Base-by-base conservation (phyloP, 2,329 filamentous ascomycete species). In the Colletotrichum neosansevieriae region DNA sequence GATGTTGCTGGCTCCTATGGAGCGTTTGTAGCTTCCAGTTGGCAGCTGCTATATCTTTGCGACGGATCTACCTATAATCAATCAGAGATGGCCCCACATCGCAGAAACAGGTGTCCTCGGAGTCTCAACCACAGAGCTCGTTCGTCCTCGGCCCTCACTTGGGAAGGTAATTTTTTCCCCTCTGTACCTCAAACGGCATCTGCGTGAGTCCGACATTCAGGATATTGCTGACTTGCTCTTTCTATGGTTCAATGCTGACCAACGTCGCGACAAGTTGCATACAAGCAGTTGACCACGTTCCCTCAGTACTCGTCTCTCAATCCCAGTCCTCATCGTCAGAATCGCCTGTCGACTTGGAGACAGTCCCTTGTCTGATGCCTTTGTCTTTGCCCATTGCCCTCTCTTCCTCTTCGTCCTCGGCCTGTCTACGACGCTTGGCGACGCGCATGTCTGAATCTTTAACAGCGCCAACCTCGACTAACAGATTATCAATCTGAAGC, bases 391-490 rank as follows among this genome's bases (percentile, higher is more conserved):
- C 73, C 72, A 82, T 80, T 50, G 86, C 76, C 50, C 83, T 83
- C 72, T 89, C 86, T 73, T 91, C 86, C 72, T 88, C 85, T 54
- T 83, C 87, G 47, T 91, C 89, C 70, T 89, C 86, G 2, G 88
- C 86, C 13, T 84, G 84, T 71, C 86, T 83, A 74, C 85, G 85
- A 72, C 87, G 83, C 80, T 90, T 89, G 34, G 87, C 83, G 40
- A 98, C 84, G 62, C 96, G 89, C 79, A 93, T 87, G 77, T 99
- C 96, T 65, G 89, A 91, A 57, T 91, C 85, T 60, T 90, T 88
- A 15, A 98, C 83, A 2, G 94, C 95, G 3, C 94, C 94, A 42
- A 97, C 84, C 54, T 94, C 91, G 2, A 98, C 87, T 42, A 99
- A 82, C 45, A 98, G 78, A 72, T 90, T 88, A 77, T 98, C 94